Conservation (phyloP, 768 basidiomycete species). For the Suillus spraguei region DNA sequence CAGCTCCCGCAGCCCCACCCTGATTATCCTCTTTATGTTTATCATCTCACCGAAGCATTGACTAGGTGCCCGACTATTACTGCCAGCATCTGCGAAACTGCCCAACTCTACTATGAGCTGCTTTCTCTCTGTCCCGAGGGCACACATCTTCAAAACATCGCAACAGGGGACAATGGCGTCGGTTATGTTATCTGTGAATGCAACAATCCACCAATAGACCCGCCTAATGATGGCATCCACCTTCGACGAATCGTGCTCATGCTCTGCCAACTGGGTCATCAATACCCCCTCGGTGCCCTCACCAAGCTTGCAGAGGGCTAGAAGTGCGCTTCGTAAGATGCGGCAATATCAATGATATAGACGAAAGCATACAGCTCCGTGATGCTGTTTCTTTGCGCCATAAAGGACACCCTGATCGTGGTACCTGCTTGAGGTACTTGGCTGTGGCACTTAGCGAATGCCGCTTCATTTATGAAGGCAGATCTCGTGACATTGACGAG, state of each 20-base stretch:
- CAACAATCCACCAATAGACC: neutral
- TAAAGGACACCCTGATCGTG: conserved; percentile 11
- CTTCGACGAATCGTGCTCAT: neutral
- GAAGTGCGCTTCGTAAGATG: conserved; percentile 11
- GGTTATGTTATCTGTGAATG: neutral
- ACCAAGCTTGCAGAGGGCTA: neutral
- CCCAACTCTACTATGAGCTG: neutral
- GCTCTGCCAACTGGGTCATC: conserved; percentile 2
- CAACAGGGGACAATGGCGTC: neutral
- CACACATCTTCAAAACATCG: neutral
- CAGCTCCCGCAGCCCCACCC: conserved; percentile 11
- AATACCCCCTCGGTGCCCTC: neutral
- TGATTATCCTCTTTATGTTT: conserved; percentile 8
- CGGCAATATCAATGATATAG: conserved; percentile 11
- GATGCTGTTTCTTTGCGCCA: conserved; percentile 16
- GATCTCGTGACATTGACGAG: neutral
- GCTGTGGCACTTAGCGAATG: conserved; percentile 12
- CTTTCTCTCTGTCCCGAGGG: neutral
- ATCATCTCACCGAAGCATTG: conserved; percentile 19
- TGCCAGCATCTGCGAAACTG: conserved; percentile 20
- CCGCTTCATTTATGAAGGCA: conserved; percentile 16
- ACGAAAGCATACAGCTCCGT: conserved; percentile 12
- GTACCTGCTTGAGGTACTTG: conserved; percentile 12
- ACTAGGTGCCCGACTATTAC: conserved; percentile 9
- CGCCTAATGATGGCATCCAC: neutral